Evolutionary conservation across 148 eudicot species (phyloP).

Genomic region (Silene conica): DNA sequence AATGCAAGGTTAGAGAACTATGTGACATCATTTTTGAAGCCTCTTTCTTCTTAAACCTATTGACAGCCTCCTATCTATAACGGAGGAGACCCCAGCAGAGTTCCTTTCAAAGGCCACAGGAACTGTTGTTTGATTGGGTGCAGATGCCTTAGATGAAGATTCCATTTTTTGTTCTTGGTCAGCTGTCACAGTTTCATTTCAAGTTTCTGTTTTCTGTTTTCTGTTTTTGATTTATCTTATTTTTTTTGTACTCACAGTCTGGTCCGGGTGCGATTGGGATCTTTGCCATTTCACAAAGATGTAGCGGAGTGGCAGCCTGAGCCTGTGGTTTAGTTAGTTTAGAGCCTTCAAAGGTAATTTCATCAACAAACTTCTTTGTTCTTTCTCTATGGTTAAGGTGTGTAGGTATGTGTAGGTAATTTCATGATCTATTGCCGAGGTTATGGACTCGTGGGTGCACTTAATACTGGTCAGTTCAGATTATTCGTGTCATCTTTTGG

Average conservation of each 20-base stretch:
- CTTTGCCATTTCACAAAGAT: conserved; percentile 80
- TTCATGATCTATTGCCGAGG: too few relatives aligned
- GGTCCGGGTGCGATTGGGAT: conserved; percentile 79
- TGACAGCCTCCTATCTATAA: conserved; percentile 44
- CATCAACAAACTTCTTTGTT: too few relatives aligned
- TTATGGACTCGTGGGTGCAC: too few relatives aligned
- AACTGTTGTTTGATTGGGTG: conserved; percentile 57
- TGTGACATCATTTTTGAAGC: too few relatives aligned
- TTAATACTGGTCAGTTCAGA: too few relatives aligned
- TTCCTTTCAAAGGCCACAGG: conserved; percentile 58
- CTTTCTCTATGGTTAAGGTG: too few relatives aligned
- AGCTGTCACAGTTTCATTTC: neutral
- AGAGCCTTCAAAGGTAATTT: conserved; percentile 78
- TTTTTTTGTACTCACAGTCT: conserved; percentile 26
- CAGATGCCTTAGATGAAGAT: conserved; percentile 38
- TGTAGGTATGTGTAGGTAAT: too few relatives aligned
- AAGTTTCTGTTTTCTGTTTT: neutral
- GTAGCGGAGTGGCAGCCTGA: conserved; percentile 91
- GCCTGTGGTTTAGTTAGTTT: conserved; percentile 92
- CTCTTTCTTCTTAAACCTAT: too few relatives aligned
- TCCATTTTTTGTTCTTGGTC: neutral
- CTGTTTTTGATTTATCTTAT: neutral
- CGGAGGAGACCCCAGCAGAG: conserved; percentile 55
- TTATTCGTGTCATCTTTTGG: too few relatives aligned
- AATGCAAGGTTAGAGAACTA: too few relatives aligned